Base-by-base conservation (phyloP, 768 basidiomycete species). In the Agaricus sinodeliciosus region DNA sequence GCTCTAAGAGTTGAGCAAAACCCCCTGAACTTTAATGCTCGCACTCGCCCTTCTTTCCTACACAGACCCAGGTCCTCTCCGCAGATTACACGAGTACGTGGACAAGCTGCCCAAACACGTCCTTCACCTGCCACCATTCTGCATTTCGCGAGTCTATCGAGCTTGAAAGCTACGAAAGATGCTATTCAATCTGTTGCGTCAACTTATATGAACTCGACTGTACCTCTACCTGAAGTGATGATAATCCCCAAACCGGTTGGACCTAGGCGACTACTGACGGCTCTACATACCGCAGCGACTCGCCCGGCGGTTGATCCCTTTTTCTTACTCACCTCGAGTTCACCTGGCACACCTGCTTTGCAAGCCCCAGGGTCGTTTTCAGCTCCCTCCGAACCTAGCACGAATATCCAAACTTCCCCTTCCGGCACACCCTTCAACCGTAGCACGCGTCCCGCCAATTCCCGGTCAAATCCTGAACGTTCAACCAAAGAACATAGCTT, bases 171-270 rank as follows among this genome's bases (percentile, higher is more conserved):
- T 34, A 85, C 94, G 48, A 91, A 90, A 63, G 94, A 97, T 59
- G 75, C 85, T 9, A 76, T 98, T 16, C 87, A 94, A 58, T 81
- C 80, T 15, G 72, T 84, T 16, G 71, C 87, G 57, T 65, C 66
- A 36, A 74, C 75, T 0, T 78, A 78, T 48, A 60, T 69, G 18
- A 67, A 71, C 34, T 69, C 77, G 9, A 55, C 72, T 61, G 63
- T 71, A 19, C 72, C 76, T 13, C 66, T 87, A 9, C 86, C 96
- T 0, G 96, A 99, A 60, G 82, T 99, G 26, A 90, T 98, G 79
- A 91, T 99, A 59, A 86, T 98, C 36, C 95, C 94, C 18, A 99
- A 98, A 69, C 95, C 95, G 9, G 94, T 90, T 15, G 95, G 96
- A 4, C 96, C 96, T 6, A 82, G 95, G 36, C 83, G 95, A 8